Percentiles rank a stretch among this genome's conserved stretches.
These are phyloP conservation scores for Sophora flavescens DNA, from an alignment of 306 rosid species.

Conservation along the genomic window DNA sequence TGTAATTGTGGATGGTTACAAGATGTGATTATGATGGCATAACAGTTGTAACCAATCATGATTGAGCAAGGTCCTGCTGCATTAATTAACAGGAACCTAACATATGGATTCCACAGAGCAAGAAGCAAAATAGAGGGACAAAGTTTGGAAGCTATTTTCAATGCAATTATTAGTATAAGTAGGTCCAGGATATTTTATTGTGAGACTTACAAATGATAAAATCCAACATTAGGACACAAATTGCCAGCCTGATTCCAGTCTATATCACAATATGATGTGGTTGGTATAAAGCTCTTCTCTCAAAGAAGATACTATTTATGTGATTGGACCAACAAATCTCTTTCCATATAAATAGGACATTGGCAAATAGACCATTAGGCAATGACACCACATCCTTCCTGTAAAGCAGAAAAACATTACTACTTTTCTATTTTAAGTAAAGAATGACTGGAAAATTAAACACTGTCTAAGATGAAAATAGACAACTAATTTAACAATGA, in stretches of 20 bases:
- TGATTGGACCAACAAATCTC: constrained; percentile 90
- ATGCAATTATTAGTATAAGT: no score
- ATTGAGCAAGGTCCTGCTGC: no score
- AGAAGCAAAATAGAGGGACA: no score
- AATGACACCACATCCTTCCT: constrained; percentile 99
- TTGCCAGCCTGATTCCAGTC: constrained; percentile 85
- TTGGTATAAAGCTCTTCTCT: constrained; percentile 78
- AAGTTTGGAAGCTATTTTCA: no score
- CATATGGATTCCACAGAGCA: no score
- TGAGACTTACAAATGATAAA: no score
- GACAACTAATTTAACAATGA: constrained; percentile 30
- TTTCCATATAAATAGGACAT: constrained; percentile 93
- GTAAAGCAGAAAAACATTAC: constrained; percentile 43
- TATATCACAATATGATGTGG: constrained; percentile 73
- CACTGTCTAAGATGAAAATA: constrained; percentile 19
- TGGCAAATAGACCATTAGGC: constrained; percentile 94
- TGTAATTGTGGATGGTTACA: no score
- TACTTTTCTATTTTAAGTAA: constrained; percentile 12
- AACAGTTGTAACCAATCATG: no score
- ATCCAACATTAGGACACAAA: constrained; percentile 89
- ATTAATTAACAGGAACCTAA: no score
- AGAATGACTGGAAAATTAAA: constrained; percentile 29
- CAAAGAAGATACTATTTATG: constrained; percentile 74
- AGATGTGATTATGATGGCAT: no score
- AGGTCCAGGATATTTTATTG: no score